Conservation (phyloP, 2,329 filamentous ascomycete genomes). For the Lasiodiplodia sp. region DNA sequence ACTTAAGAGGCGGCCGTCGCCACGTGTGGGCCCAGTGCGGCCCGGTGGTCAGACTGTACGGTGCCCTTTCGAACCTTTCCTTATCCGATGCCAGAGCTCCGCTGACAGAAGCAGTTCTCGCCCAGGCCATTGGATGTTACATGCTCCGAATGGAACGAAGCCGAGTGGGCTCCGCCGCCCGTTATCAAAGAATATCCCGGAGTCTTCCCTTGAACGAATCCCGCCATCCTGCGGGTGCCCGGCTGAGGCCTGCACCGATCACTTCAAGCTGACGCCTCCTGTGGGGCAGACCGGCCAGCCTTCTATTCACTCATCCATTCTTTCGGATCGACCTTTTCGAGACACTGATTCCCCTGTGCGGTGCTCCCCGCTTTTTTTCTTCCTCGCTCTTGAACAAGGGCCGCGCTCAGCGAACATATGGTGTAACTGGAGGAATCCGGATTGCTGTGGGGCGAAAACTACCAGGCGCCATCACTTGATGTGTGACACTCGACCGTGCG, state of each 20-base stretch:
- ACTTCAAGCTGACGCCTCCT: not conserved
- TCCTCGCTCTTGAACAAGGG: not conserved
- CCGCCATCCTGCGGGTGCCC: not conserved
- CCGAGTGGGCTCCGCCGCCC: not conserved
- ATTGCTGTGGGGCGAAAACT: not conserved
- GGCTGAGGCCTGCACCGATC: not conserved
- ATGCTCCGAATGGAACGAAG: not conserved
- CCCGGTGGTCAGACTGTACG: slow-evolving; percentile 21
- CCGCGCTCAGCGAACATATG: not conserved
- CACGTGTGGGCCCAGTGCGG: slow-evolving; percentile 16
- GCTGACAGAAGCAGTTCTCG: not conserved
- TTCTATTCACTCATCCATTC: too few species aligned
- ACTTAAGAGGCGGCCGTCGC: not conserved
- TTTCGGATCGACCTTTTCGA: not conserved
- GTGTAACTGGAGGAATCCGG: not conserved
- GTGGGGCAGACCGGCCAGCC: not conserved
- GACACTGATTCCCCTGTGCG: not conserved
- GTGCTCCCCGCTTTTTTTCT: not conserved
- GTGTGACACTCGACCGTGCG: not conserved
- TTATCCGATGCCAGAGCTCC: not conserved
- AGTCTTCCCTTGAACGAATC: not conserved
- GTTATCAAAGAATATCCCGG: not conserved
- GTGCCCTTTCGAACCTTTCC: slow-evolving; percentile 1
- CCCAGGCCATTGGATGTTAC: not conserved
- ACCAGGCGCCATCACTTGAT: not conserved